Evolutionary conservation across 768 basidiomycete species (phyloP).

Genomic region (Rhodosporidiobolus odoratus): DNA sequence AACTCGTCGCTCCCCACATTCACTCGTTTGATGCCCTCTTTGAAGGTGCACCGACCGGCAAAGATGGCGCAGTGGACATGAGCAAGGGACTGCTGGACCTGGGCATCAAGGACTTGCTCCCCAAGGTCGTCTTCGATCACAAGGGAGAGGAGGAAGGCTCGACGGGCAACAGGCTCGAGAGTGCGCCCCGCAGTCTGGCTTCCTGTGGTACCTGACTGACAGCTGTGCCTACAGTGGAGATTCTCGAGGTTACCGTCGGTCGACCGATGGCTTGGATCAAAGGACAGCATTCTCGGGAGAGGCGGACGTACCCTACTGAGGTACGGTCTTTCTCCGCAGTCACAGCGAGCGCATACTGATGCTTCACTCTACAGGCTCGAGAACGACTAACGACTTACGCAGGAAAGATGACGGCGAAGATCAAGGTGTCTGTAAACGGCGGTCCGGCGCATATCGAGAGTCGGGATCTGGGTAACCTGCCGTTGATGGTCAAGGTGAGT

Average conservation of each 20-base stretch:
- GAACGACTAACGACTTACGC: conserved; percentile 89
- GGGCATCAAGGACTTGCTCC: conserved; percentile 74
- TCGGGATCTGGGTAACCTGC: conserved; percentile 83
- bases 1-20: conserved; percentile 87
- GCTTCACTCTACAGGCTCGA: conserved; percentile 59
- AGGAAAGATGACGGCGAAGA: conserved; percentile 76
- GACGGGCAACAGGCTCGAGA: conserved; percentile 78
- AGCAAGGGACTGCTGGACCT: conserved; percentile 71
- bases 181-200: conserved; percentile 56
- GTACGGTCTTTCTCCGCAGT: conserved; percentile 49
- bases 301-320: conserved; percentile 82
- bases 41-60: conserved; percentile 71
- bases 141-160: conserved; percentile 55
- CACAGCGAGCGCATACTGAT: not conserved
- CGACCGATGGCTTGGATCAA: conserved; percentile 81
- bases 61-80: conserved; percentile 52
- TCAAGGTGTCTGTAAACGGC: conserved; percentile 77
- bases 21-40: conserved; percentile 96
- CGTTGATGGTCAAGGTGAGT: conserved; percentile 93
- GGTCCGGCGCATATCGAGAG: conserved; percentile 63
- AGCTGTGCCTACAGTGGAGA: conserved; percentile 62
- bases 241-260: conserved; percentile 75
- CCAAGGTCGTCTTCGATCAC: conserved; percentile 89
- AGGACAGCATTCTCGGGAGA: conserved; percentile 66
- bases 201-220: too few species aligned